phyloP scores from a whole-genome alignment of 257 asterid species.

The Solanum medicagineum region DNA sequence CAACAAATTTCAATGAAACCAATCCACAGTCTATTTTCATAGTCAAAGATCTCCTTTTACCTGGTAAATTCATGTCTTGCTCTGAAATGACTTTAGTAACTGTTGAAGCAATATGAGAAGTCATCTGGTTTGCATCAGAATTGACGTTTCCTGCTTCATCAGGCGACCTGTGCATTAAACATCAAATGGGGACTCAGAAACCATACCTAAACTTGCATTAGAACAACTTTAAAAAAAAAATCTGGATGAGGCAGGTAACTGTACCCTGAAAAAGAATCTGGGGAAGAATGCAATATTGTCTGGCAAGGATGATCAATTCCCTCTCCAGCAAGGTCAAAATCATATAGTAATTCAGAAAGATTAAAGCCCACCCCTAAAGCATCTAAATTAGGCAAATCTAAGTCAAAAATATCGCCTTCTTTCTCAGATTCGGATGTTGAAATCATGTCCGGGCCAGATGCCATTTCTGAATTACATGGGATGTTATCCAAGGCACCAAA shows the following conservation, averaged over 20 bases:
- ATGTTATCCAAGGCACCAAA: constrained; percentile 47
- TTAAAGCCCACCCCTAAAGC: constrained; percentile 36
- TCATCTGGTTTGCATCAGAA: constrained; percentile 21
- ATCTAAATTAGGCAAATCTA: constrained; percentile 63
- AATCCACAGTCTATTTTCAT: not conserved
- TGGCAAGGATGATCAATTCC: constrained; percentile 16
- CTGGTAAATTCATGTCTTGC: constrained; percentile 27
- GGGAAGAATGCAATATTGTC: constrained; percentile 13
- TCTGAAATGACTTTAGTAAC: constrained; percentile 38
- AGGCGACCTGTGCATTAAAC: constrained; percentile 42
- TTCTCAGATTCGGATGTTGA: constrained; percentile 55
- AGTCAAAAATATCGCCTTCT: constrained; percentile 52
- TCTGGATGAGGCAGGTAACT: not conserved
- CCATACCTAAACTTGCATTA: not conserved
- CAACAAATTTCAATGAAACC: not conserved
- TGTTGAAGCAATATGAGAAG: constrained; percentile 38
- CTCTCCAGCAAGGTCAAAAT: constrained; percentile 25
- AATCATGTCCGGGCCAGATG: constrained; percentile 27
- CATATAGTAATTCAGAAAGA: constrained; percentile 25
- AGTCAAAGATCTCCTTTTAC: constrained; percentile 19
- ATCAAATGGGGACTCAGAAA: not conserved
- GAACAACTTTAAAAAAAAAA: not conserved
- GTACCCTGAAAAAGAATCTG: constrained; percentile 31
- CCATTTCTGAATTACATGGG: constrained; percentile 30
- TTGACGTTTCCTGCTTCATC: constrained; percentile 19